Conservation (phyloP, 306 rosid genomes). For the Oxytropis ochrocephala region DNA sequence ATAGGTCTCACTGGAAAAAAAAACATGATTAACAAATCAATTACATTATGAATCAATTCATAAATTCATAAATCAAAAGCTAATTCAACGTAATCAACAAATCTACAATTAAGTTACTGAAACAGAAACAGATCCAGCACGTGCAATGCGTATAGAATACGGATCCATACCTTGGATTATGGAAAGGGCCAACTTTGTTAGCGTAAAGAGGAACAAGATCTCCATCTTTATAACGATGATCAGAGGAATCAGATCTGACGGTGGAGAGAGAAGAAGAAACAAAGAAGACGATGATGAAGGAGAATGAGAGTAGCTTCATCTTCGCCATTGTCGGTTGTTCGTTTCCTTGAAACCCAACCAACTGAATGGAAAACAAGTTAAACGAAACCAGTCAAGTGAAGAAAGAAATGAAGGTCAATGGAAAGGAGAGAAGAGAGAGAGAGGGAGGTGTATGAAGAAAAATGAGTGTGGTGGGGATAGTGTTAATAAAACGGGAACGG, state of each 20-base stretch:
- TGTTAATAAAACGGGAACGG: slow-evolving; percentile 7
- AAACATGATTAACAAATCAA: not conserved
- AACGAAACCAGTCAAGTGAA: not conserved
- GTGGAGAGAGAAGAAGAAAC: not conserved
- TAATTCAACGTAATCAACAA: not conserved
- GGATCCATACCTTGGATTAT: slow-evolving; percentile 45
- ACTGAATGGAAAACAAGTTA: not conserved
- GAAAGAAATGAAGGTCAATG: not conserved
- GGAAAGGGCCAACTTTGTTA: slow-evolving; percentile 56
- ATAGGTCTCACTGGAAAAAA: slow-evolving; percentile 33
- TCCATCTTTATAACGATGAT: slow-evolving; percentile 42
- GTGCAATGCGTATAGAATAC: not conserved
- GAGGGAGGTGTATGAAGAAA: not conserved
- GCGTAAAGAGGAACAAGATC: slow-evolving; percentile 47
- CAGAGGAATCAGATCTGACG: slow-evolving; percentile 48
- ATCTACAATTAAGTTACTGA: not conserved
- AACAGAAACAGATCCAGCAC: not conserved
- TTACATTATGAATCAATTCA: not conserved
- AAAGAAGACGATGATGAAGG: slow-evolving; percentile 11
- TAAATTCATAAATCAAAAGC: not conserved
- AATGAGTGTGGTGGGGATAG: not conserved
- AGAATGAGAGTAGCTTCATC: not conserved
- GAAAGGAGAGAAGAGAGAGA: not conserved
- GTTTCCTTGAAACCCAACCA: not conserved
- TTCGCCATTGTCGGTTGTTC: slow-evolving; percentile 2